A percentile compares a stretch with the other conserved stretches of the same genome.
These are phyloP conservation scores for Penicillium sp. DNA, from an alignment of 2,329 filamentous ascomycete species.

Conservation along the genomic window DNA sequence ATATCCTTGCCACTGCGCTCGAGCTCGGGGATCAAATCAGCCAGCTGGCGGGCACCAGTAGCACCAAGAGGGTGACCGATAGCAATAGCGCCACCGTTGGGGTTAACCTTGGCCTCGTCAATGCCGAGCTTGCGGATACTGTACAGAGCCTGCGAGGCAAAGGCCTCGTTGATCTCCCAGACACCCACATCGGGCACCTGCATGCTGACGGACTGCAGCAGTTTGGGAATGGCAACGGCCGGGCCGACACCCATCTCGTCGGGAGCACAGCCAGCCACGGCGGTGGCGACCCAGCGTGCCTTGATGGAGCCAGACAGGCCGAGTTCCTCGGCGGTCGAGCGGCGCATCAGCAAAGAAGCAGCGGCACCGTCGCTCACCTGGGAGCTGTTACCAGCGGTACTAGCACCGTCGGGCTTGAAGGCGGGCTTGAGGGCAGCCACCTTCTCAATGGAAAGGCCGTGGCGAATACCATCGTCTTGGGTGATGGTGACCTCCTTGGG, in stretches of 20 bases:
- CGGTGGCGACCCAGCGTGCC: constrained; percentile 74
- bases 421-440: constrained; percentile 79
- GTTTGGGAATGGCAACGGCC: constrained; percentile 75
- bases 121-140: constrained; percentile 61
- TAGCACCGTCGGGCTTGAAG: constrained; percentile 68
- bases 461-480: constrained; percentile 77
- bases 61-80: constrained; percentile 86
- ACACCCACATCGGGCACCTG: constrained; percentile 65
- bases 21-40: constrained; percentile 67
- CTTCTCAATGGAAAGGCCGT: constrained; percentile 62
- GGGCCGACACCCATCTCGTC: constrained; percentile 95
- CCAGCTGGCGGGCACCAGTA: constrained; percentile 76
- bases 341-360: constrained; percentile 75
- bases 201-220: constrained; percentile 67
- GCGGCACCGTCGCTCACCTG: constrained; percentile 88
- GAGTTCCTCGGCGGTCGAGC: constrained; percentile 70
- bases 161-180: constrained; percentile 92
- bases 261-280: constrained; percentile 71
- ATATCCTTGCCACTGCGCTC: constrained; percentile 64
- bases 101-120: constrained; percentile 71
- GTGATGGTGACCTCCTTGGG: constrained; percentile 62
- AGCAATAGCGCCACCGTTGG: constrained; percentile 91
- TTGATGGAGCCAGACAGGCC: constrained; percentile 67
- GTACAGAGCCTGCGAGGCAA: constrained; percentile 62
- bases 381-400: constrained; percentile 78